Percentiles rank a stretch among this genome's conserved stretches.
phyloP scores from a whole-genome alignment of 202 grass and related monocot genomes.

The Brachypodium distachyon region DNA sequence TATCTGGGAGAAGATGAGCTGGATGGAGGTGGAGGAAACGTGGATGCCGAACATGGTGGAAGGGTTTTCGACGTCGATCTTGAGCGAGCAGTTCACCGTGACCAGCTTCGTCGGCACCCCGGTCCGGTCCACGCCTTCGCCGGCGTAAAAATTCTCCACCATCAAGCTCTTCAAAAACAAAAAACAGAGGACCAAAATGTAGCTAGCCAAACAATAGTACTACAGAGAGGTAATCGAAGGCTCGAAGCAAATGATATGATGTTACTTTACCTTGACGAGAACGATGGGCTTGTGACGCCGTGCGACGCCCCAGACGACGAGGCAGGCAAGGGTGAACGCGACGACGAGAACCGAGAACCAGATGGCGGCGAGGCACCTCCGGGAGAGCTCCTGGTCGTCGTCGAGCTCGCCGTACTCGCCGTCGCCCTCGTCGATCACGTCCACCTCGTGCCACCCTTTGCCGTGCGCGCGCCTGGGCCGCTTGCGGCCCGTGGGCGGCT shows the following conservation, averaged over 20 bases:
- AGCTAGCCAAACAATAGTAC: too few species aligned
- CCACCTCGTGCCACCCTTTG: slow-evolving; percentile 68
- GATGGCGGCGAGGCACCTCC: slow-evolving; percentile 38
- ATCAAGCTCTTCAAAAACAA: slow-evolving; percentile 36
- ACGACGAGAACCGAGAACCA: slow-evolving; percentile 40
- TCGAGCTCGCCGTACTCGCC: slow-evolving; percentile 46
- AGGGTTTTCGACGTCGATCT: slow-evolving; percentile 61
- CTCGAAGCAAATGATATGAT: too few species aligned
- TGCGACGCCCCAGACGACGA: slow-evolving; percentile 76
- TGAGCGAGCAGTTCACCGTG: slow-evolving; percentile 63
- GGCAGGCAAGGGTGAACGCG: slow-evolving; percentile 54
- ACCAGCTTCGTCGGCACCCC: slow-evolving; percentile 79
- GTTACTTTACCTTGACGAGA: slow-evolving; percentile 45
- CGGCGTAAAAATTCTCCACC: slow-evolving; percentile 71
- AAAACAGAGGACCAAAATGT: not conserved
- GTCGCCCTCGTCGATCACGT: slow-evolving; percentile 68
- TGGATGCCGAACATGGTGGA: slow-evolving; percentile 80
- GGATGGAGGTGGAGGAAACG: slow-evolving; percentile 49
- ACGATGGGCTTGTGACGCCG: slow-evolving; percentile 50
- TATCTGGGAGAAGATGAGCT: slow-evolving; percentile 63
- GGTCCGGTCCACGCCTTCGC: slow-evolving; percentile 64
- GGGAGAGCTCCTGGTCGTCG: slow-evolving; percentile 28
- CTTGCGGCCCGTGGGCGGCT: slow-evolving; percentile 15
- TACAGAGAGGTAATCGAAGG: not conserved
- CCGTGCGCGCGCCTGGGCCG: slow-evolving; percentile 4